Evolutionary conservation across 306 rosid species (phyloP).

Genomic region (Castanopsis chinensis): DNA sequence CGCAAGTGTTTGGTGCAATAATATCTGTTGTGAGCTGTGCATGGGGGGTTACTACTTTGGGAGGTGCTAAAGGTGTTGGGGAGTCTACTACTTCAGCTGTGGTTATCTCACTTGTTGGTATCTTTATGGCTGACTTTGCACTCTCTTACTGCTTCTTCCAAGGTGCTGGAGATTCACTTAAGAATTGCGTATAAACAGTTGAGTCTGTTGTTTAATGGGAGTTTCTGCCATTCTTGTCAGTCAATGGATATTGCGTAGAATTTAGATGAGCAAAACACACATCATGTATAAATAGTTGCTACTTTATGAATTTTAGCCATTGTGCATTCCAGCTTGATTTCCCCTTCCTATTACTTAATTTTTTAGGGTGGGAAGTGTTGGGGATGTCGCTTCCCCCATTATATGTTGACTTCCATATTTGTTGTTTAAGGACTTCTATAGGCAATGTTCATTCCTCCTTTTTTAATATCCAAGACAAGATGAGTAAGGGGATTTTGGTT

Average conservation of each 20-base stretch:
- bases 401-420: no score
- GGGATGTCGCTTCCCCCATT: no score
- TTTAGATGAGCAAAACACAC: not conserved
- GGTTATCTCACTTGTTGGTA: constrained; percentile 92
- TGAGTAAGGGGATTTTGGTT: no score
- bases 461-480: no score
- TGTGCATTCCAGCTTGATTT: no score
- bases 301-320: no score
- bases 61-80: constrained; percentile 97
- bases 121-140: constrained; percentile 84
- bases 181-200: constrained; percentile 57
- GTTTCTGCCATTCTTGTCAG: not conserved
- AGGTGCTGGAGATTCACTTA: constrained; percentile 88
- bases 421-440: no score
- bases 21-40: constrained; percentile 93
- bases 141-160: constrained; percentile 86
- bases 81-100: constrained; percentile 97
- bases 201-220: constrained; percentile 8
- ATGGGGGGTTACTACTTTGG: constrained; percentile 90
- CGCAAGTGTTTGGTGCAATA: constrained; percentile 86
- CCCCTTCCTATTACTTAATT: no score
- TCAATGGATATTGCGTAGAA: not conserved
- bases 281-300: not conserved
- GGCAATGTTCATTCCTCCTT: no score
- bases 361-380: no score